Evolutionary conservation across 495 filamentous ascomycete species (phyloP).

Genomic region (Hypoxylon lenormandii): DNA sequence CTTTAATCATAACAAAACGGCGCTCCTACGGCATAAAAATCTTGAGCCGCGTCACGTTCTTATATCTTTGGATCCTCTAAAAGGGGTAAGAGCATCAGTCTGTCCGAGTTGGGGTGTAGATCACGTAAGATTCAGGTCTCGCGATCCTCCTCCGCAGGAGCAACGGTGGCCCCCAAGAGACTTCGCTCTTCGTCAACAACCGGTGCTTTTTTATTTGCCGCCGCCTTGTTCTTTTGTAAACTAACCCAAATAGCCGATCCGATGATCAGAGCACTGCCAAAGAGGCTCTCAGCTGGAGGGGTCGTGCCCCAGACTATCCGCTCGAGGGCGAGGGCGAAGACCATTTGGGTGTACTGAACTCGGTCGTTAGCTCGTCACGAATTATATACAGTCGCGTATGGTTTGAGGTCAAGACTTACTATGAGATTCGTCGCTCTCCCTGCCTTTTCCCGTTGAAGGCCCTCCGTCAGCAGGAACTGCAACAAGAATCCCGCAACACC

Average conservation of each 20-base stretch:
- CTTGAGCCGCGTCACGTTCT: neutral
- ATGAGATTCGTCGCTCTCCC: conserved; percentile 83
- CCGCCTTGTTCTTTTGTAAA: conserved; percentile 56
- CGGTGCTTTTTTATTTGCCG: conserved; percentile 19
- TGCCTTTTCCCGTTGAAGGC: conserved; percentile 72
- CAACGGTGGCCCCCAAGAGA: conserved; percentile 38
- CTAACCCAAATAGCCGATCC: conserved; percentile 79
- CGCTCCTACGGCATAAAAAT: neutral
- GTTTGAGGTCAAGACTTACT: conserved; percentile 30
- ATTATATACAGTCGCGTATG: neutral
- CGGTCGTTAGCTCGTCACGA: conserved; percentile 2
- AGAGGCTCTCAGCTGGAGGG: conserved; percentile 69
- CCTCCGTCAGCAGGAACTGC: conserved; percentile 82
- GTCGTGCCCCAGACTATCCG: conserved; percentile 78
- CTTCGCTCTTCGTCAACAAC: conserved; percentile 52
- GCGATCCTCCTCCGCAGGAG: conserved; percentile 22
- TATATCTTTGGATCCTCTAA: conserved; percentile 5
- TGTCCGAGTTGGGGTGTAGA: neutral
- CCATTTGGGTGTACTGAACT: conserved; percentile 75
- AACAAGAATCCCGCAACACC: conserved; percentile 79
- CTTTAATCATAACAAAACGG: neutral
- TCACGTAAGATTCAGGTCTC: conserved; percentile 24
- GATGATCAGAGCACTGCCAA: conserved; percentile 77
- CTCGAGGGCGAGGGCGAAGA: conserved; percentile 82
- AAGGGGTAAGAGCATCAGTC: neutral